These are phyloP conservation scores for Arachis stenosperma DNA, from an alignment of 306 rosid species.

Conservation along the genomic window DNA sequence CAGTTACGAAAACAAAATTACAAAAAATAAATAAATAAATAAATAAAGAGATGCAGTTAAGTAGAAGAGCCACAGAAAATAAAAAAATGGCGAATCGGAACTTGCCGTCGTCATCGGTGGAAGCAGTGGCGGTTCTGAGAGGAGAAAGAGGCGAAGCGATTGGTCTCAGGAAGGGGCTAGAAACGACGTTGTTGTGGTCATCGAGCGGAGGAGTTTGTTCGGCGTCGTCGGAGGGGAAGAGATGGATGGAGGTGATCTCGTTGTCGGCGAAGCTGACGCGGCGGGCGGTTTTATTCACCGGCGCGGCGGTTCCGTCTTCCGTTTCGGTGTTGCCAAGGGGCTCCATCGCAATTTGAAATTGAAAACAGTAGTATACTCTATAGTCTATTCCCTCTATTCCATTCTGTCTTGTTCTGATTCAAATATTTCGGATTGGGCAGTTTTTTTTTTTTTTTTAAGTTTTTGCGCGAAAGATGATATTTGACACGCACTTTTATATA, in stretches of 20 bases:
- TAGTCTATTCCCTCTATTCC: too few relatives aligned
- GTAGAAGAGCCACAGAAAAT: background rate
- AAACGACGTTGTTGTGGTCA: background rate
- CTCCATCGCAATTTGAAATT: constrained; percentile 33
- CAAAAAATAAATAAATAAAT: background rate
- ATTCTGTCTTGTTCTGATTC: too few relatives aligned
- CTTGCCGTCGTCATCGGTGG: constrained; percentile 39
- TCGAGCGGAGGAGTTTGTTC: background rate
- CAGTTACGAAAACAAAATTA: background rate
- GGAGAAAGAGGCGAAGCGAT: constrained; percentile 34
- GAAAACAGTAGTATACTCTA: too few relatives aligned
- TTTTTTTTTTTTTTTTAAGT: too few relatives aligned
- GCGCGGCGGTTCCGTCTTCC: constrained; percentile 45
- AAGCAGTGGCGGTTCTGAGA: constrained; percentile 7
- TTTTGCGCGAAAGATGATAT: background rate
- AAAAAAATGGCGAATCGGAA: background rate
- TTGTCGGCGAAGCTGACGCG: constrained; percentile 79
- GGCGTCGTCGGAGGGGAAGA: constrained; percentile 34
- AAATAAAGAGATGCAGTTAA: background rate
- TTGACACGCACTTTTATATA: too few relatives aligned
- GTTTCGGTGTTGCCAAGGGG: constrained; percentile 48
- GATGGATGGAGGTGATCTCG: constrained; percentile 73
- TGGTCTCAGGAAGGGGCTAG: constrained; percentile 24
- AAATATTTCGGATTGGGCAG: too few relatives aligned
- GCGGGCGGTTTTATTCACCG: constrained; percentile 52